phyloP scores from a whole-genome alignment of 352 stramenopile species.

The Pythium biforme region DNA sequence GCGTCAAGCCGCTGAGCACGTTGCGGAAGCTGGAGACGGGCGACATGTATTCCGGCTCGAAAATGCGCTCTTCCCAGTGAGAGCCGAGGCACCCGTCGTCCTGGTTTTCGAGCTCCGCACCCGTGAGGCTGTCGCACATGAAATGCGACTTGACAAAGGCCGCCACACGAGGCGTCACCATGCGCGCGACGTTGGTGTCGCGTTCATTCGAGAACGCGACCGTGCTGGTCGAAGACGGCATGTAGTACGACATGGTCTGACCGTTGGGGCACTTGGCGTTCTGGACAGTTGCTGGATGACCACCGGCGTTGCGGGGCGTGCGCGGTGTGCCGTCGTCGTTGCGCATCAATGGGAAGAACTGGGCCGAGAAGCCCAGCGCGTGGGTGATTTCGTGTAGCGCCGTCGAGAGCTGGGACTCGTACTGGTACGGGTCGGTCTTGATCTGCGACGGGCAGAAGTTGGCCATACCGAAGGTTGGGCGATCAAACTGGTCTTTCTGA shows the following conservation, averaged over 20 bases:
- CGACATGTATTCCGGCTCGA: constrained; percentile 83
- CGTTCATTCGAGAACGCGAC: constrained; percentile 57
- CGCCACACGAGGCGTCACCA: constrained; percentile 65
- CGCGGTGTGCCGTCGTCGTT: constrained; percentile 60
- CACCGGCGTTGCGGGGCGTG: constrained; percentile 50
- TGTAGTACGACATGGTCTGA: constrained; percentile 37
- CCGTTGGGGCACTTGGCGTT: constrained; percentile 54
- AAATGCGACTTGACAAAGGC: constrained; percentile 70
- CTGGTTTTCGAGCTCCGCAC: constrained; percentile 79
- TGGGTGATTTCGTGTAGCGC: constrained; percentile 85
- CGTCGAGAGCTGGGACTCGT: constrained; percentile 62
- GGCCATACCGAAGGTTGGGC: constrained; percentile 77
- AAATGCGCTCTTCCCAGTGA: constrained; percentile 84
- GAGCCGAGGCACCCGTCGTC: constrained; percentile 71
- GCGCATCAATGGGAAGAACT: constrained; percentile 78
- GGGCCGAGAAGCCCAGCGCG: constrained; percentile 72
- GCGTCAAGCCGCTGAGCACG: constrained; percentile 61
- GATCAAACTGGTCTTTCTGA: constrained; percentile 84
- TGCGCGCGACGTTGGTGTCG: constrained; percentile 52
- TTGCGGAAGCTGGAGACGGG: constrained; percentile 77
- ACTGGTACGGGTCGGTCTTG: constrained; percentile 47
- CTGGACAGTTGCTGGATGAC: constrained; percentile 28
- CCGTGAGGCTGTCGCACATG: constrained; percentile 48
- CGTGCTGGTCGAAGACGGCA: constrained; percentile 37
- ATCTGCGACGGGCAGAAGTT: constrained; percentile 83